Evolutionary conservation across 257 asterid genomes (phyloP), one percentile per base, ranked within the genome.

Genomic region (Avicennia marina): DNA sequence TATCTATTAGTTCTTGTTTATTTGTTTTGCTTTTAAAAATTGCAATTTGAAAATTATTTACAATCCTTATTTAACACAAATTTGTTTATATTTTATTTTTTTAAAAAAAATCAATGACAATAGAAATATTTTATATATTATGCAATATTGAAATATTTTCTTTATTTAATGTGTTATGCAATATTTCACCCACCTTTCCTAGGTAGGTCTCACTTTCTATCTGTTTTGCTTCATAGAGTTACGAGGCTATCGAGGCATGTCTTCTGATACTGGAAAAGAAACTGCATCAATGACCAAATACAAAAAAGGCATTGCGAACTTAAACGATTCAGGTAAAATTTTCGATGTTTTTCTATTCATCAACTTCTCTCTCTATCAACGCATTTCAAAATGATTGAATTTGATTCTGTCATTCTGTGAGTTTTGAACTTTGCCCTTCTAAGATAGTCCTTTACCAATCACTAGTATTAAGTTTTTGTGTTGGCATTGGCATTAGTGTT

Each of bases 261-360:
- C 77, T 22, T 74, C 84, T 64, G 88, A 70, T 63, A 70, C 76
- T 52, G 72, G 72, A 41, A 86, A 73, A 72, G 80, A 81, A 56
- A 64, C 63, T 56, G 72, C 72, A 26, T 78, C 78, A n/a, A 69
- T 72, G 67, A 59, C 82, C 20, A 81, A 70, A 31, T 62, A 78
- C 72, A 74, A 66, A 65, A 75, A 67, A 38, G 81, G 72, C 63
- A 69, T 52, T 59, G 53, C 70, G 52, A 66, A 72, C 63, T 20
- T 72, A 69, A 83, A 62, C 3, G 79, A 65, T 72, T 70, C 84
- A 74, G 97, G 97, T 84, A 70, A 59, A 11, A 2, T 9, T 26
- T 55, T 62, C 48, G 39, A 39, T 13, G 43, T 56, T 62, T 59
- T 54, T 70, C 54, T 40, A 21, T 51, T 16, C 40, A 33, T 49